These are phyloP conservation scores for Aleurites moluccanus DNA, from an alignment of 441 rosid species.

Conservation along the genomic window DNA sequence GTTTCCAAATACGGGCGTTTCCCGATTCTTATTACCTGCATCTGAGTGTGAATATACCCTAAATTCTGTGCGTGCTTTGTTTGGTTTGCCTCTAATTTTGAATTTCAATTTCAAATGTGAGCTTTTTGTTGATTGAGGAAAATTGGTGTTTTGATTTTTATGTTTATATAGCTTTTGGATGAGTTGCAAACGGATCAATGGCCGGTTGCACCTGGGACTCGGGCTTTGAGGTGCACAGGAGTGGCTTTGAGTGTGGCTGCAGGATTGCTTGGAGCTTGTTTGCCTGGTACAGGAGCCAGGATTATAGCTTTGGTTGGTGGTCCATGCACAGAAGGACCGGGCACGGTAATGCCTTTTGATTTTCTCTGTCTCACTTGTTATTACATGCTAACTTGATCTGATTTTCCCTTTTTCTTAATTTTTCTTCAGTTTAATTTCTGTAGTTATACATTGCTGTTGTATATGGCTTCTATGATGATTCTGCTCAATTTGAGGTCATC, in stretches of 20 bases:
- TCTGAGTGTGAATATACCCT: slow-evolving; percentile 83
- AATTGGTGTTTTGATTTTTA: slow-evolving; percentile 13
- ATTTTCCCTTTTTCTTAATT: neutral
- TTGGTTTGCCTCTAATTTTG: neutral
- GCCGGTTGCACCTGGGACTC: slow-evolving; percentile 75
- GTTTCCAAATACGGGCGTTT: slow-evolving; percentile 46
- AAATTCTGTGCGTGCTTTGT: slow-evolving; percentile 49
- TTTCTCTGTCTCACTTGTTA: neutral
- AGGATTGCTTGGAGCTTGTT: slow-evolving; percentile 88
- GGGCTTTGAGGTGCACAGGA: slow-evolving; percentile 87
- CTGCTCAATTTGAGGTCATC: neutral
- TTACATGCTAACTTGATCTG: neutral
- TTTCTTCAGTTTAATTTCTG: neutral
- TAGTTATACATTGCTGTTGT: neutral
- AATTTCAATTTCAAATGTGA: slow-evolving; percentile 3
- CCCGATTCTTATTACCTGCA: slow-evolving; percentile 83
- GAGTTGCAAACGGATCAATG: slow-evolving; percentile 97
- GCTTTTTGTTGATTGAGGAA: slow-evolving; percentile 6
- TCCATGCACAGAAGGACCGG: slow-evolving; percentile 99
- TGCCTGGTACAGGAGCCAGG: slow-evolving; percentile 93
- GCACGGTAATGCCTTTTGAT: slow-evolving; percentile 62
- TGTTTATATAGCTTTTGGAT: slow-evolving; percentile 65
- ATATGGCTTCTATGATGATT: neutral
- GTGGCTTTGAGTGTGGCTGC: slow-evolving; percentile 94
- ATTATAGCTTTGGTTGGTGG: slow-evolving; percentile 95